Evolutionary conservation across 2,329 filamentous ascomycete genomes (phyloP).

Genomic region (Nothomitra cinnamomea): DNA sequence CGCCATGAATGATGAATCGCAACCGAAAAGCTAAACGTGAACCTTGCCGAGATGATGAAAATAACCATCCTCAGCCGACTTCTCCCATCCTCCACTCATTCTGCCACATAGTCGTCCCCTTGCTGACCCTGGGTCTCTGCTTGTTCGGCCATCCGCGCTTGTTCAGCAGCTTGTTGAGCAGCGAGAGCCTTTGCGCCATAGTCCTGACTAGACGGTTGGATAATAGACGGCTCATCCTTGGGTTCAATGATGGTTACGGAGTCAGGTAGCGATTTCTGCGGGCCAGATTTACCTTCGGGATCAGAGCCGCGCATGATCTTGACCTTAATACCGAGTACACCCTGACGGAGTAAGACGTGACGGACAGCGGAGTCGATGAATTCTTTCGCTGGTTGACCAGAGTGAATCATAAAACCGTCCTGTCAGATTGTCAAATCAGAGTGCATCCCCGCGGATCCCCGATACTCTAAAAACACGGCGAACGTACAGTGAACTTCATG

Average conservation of each 20-base stretch:
- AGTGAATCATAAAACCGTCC: slow-evolving; percentile 99
- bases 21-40: not conserved
- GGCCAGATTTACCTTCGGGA: slow-evolving; percentile 96
- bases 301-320: slow-evolving; percentile 99
- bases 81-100: not conserved
- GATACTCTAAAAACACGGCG: not conserved
- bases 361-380: slow-evolving; percentile 98
- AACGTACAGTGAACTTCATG: slow-evolving; percentile 97
- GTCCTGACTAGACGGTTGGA: slow-evolving; percentile 94
- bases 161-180: slow-evolving; percentile 48
- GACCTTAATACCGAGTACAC: slow-evolving; percentile 99
- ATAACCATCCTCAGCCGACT: not conserved
- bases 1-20: not conserved
- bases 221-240: slow-evolving; percentile 94
- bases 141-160: slow-evolving; percentile 7
- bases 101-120: slow-evolving; percentile 3
- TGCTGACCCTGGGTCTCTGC: slow-evolving; percentile 5
- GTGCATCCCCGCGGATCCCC: not conserved
- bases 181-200: slow-evolving; percentile 84
- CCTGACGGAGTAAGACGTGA: slow-evolving; percentile 98
- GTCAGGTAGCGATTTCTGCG: slow-evolving; percentile 93
- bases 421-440: slow-evolving; percentile 15
- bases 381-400: slow-evolving; percentile 96
- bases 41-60: not conserved
- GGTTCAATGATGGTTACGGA: slow-evolving; percentile 99